Evolutionary conservation across 345 rosid species (phyloP), one percentile per base, ranked within the genome.

Genomic region (Noccaea bulbosa): DNA sequence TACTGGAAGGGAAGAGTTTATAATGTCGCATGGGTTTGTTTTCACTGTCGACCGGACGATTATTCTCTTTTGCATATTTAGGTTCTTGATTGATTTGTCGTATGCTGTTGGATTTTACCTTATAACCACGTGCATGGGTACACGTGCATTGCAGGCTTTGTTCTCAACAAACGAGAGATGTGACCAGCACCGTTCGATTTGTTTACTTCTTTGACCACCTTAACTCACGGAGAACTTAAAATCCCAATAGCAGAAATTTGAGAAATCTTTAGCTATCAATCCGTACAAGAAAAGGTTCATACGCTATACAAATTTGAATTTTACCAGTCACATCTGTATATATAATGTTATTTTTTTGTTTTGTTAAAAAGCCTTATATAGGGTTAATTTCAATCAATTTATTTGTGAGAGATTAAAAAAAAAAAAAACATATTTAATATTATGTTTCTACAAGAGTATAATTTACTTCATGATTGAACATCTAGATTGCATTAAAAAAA

Each of bases 61-160:
- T 83, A 80, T 86, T 84, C 87, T 83, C 91, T 85, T 85, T 82
- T 82, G 82, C 79, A 75, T 65, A 74, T 49, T 74, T 78, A 51
- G 70, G 70, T 68, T 66, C 27, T 22, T 60, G 67, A 67, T 55
- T 67, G 39, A 0, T 79, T 86, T 82, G 88, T 93, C 89, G 93
- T 83, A 83, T 87, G 76, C 69, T 32, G 79, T 80, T 83, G 92
- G 86, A 81, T 62, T 84, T 82, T 66, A 77, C 78, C 76, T 75
- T 54, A 66, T 24, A 61, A 64, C 53, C 76, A 78, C 82, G 79
- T 85, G 84, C 72, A 82, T 74, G 63, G 73, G 43, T 67, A 74
- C 78, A 74, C 78, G 73, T 74, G 78, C 73, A 51, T 73, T 69
- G 72, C 86, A 84, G 86, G 76, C 73, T 77, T 76, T 74, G 74